Evolutionary conservation across 2,329 filamentous ascomycete species (phyloP).

Genomic region (Cladosporium cucumerinum): DNA sequence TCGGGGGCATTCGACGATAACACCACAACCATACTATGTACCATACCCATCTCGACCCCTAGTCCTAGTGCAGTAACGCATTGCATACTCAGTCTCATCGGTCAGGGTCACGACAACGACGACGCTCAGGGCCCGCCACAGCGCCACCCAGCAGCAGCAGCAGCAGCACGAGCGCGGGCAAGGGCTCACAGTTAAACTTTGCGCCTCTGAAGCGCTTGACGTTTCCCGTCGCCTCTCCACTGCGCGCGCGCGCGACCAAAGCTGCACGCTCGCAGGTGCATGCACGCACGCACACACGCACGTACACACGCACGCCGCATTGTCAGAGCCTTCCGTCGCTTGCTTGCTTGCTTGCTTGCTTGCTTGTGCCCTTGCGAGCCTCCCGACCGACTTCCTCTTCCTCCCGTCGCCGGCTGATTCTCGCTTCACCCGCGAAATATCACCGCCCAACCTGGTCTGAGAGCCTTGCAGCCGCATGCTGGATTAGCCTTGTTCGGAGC

Average conservation of each 20-base stretch:
- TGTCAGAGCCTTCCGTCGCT: background rate
- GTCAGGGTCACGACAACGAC: background rate
- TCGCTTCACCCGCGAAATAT: constrained; percentile 15
- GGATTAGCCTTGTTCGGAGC: constrained; percentile 14
- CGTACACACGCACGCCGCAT: background rate
- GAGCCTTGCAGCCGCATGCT: constrained; percentile 16
- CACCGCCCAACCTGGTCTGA: constrained; percentile 17
- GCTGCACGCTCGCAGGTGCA: constrained; percentile 6
- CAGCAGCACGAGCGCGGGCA: background rate
- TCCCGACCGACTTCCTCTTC: constrained; percentile 9
- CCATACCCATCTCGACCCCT: background rate
- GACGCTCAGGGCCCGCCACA: background rate
- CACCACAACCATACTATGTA: background rate
- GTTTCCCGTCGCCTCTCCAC: background rate
- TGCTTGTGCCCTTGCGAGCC: background rate
- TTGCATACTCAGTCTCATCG: background rate
- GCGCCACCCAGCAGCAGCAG: background rate
- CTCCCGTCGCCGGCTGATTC: constrained; percentile 15
- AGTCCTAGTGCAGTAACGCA: background rate
- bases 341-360: background rate
- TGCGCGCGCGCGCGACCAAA: background rate
- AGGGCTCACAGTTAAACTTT: constrained; percentile 7
- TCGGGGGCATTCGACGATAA: background rate
- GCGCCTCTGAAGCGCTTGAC: constrained; percentile 1
- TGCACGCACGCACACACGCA: constrained; percentile 6